Base-by-base conservation (phyloP, 495 filamentous ascomycete species). In the Aspergillus carlsbadensis region DNA sequence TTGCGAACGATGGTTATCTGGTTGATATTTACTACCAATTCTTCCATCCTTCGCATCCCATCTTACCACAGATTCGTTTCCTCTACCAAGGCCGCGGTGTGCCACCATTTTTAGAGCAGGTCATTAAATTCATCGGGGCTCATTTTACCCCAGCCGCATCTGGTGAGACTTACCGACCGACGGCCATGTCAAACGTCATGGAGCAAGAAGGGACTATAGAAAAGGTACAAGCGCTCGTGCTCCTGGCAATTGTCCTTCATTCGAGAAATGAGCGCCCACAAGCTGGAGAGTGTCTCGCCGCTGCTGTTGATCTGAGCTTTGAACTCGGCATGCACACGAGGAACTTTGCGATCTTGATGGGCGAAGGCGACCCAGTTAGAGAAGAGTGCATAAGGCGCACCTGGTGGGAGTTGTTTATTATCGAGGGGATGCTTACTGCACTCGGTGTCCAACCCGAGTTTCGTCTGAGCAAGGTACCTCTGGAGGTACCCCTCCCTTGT, bases 341-440 rank as follows among this genome's bases (percentile, higher is more conserved):
- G 50, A 64, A 65, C 10, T 88, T 78, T 58, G 76, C 81, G 5
- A 58, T 65, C 2, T 57, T 67, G 2, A 70, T 82, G 61, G 71
- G 78, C 34, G 64, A 70, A 26, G 69, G 70, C 7, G 78, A 85
- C 51, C 75, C 76, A 0, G 73, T 89, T 7, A 67, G 87, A 6
- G 86, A 83, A 34, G 92, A 96, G 65, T 87, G 87, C 64, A 84
- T 89, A 80, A 79, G 91, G 22, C 81, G 92, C 37, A 96, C 91
- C 14, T 96, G 90, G 91, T 96, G 91, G 91, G 90, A 95, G 60
- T 69, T 96, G 45, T 95, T 87, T 64, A 82, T 92, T 39, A 81
- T 90, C 13, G 91, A 96, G 62, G 78, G 74, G 10, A 68, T 83
- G 61, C 59, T 83, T 52, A 80, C 82, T 6, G 78, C 74, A 5